Evolutionary conservation across 1,139 yeast species (phyloP), one percentile per base, ranked within the genome.

Genomic region (Blastobotrys apis): DNA sequence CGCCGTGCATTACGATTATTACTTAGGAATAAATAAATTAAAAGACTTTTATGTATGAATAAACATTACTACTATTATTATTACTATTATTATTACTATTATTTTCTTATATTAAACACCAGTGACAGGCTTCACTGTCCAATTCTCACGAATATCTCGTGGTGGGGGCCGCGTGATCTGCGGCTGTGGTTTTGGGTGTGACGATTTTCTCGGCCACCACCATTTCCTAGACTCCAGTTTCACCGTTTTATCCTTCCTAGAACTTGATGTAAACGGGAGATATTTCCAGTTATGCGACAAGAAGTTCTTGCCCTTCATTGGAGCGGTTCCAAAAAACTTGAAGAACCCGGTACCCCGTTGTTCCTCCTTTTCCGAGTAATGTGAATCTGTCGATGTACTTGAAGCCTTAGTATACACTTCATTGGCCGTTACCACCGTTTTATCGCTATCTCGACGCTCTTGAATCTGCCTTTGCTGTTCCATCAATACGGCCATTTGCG

Each of bases 81-180:
- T 30, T 16, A n/a, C n/a, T n/a, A n/a, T n/a, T n/a, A n/a, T n/a
- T n/a, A n/a, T n/a, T n/a, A n/a, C n/a, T n/a, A n/a, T n/a, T n/a
- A n/a, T n/a, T n/a, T n/a, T n/a, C n/a, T n/a, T n/a, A n/a, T n/a
- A n/a, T 30, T 35, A 36, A 12, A 22, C 15, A n/a, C 45, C 45
- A 13, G 45, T 36, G 1, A 23, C 44, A 2, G 47, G 26, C 27
- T 45, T 42, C 8, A 30, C 43, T 23, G 21, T 31, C 49, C 49
- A 45, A 10, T 40, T 38, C 21, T 45, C 44, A 4, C 49, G 44
- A 19, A 45, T 35, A 32, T 45, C 49, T 20, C 47, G 22, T 5
- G 49, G 47, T 10, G 44, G 47, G 8, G 44, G 41, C 2, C 44
- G 39, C 3, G 41, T 19, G 16, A 13, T 17, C 33, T 39, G 30